Conservation (phyloP, 192 early-diverging fungal species). For the Cladochytrium replicatum region DNA sequence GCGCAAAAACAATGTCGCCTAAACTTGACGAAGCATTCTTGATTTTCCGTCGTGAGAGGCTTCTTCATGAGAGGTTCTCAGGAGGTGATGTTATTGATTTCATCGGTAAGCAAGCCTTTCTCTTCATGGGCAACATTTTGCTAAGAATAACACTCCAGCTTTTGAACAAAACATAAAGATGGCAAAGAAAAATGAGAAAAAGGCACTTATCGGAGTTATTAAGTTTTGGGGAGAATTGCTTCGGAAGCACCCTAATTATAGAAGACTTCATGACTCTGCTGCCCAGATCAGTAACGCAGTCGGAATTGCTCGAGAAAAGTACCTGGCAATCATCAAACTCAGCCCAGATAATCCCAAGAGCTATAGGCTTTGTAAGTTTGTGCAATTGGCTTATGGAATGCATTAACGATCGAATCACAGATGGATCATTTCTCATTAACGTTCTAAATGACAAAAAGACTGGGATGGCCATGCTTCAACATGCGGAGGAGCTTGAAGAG, state of each 20-base stretch:
- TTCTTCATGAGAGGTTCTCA: constrained; percentile 31
- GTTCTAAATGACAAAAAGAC: constrained; percentile 29
- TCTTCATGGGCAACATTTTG: too few relatives aligned
- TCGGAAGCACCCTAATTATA: constrained; percentile 18
- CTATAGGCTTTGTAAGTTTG: too few relatives aligned
- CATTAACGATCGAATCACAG: too few relatives aligned
- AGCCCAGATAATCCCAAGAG: too few relatives aligned
- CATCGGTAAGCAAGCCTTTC: constrained; percentile 40
- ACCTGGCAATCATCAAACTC: too few relatives aligned
- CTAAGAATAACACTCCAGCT: too few relatives aligned
- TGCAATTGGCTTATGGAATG: too few relatives aligned
- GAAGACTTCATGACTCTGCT: constrained; percentile 24
- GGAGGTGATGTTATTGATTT: constrained; percentile 42
- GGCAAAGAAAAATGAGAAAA: constrained; percentile 19
- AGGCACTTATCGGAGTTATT: too few relatives aligned
- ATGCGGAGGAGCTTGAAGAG: constrained; percentile 35
- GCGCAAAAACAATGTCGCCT: constrained; percentile 25
- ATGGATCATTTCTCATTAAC: constrained; percentile 30
- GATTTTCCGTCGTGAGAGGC: constrained; percentile 30
- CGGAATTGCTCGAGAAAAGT: too few relatives aligned
- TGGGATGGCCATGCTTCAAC: constrained; percentile 26
- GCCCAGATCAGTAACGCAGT: constrained; percentile 22
- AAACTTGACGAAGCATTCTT: constrained; percentile 31
- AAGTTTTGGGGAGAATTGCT: constrained; percentile 41
- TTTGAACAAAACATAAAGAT: too few relatives aligned